Evolutionary conservation across 2,329 filamentous ascomycete species (phyloP).

Genomic region (Ambrosiella beaveri): DNA sequence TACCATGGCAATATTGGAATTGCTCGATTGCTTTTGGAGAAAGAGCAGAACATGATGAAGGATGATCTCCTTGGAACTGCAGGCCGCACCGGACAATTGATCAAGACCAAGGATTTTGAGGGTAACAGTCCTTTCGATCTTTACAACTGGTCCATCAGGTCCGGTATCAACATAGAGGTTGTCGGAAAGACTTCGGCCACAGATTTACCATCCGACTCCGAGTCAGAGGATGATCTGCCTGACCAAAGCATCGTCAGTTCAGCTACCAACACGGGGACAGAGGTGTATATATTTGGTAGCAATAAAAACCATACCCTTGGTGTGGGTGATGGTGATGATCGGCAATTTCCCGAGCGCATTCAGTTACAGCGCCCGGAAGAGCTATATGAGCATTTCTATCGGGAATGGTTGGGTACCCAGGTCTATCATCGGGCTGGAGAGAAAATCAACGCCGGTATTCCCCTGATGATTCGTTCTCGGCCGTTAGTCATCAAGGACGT

Average conservation of each 20-base stretch:
- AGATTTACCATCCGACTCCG: too few species aligned
- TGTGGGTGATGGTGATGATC: slow-evolving; percentile 87
- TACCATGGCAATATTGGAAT: slow-evolving; percentile 81
- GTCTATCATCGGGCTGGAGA: background rate
- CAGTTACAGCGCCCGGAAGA: slow-evolving; percentile 58
- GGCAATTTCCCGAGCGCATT: slow-evolving; percentile 81
- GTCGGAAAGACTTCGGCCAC: too few species aligned
- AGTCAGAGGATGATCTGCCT: too few species aligned
- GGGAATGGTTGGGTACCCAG: slow-evolving; percentile 15
- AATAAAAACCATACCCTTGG: slow-evolving; percentile 90
- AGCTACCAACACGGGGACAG: slow-evolving; percentile 40
- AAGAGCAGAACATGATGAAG: slow-evolving; percentile 38
- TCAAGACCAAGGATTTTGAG: slow-evolving; percentile 91
- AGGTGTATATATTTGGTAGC: slow-evolving; percentile 86
- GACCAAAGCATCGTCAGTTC: too few species aligned
- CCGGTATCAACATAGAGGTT: too few species aligned
- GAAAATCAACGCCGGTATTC: slow-evolving; percentile 35
- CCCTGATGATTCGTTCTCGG: slow-evolving; percentile 51
- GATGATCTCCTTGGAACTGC: slow-evolving; percentile 28
- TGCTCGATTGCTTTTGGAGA: slow-evolving; percentile 63
- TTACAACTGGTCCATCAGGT: slow-evolving; percentile 29
- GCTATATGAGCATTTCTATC: slow-evolving; percentile 55
- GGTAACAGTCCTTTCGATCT: slow-evolving; percentile 89
- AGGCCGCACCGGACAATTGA: slow-evolving; percentile 53
- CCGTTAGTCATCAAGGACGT: slow-evolving; percentile 67